phyloP scores from a whole-genome alignment of 2,329 filamentous ascomycete species.

The Orbilia ellipsospora region DNA sequence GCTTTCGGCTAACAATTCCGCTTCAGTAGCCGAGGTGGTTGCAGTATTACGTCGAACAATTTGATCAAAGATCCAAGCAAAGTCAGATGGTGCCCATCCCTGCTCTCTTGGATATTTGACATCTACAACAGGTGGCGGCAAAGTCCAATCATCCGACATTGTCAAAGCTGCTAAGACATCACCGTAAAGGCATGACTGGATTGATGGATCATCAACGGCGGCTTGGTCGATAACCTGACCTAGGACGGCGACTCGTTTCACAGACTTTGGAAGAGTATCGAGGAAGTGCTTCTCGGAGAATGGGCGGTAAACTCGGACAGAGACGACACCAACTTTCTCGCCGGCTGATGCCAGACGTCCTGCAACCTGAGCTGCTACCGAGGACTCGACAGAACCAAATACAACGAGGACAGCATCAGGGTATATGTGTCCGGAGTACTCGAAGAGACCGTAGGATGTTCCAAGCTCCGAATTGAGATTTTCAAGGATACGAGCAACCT shows the following conservation, averaged over 20 bases:
- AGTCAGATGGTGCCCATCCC: conserved; percentile 69
- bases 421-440: conserved; percentile 86
- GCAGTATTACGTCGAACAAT: conserved; percentile 63
- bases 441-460: conserved; percentile 90
- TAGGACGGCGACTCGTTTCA: conserved; percentile 81
- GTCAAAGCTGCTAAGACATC: conserved; percentile 87
- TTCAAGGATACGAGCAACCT: conserved; percentile 75
- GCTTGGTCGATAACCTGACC: conserved; percentile 84
- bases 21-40: conserved; percentile 61
- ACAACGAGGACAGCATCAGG: conserved; percentile 87
- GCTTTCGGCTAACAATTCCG: conserved; percentile 66
- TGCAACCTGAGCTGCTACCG: conserved; percentile 84
- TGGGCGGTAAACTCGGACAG: conserved; percentile 91
- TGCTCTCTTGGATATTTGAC: conserved; percentile 87
- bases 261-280: conserved; percentile 78
- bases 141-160: conserved; percentile 76
- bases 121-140: conserved; percentile 76
- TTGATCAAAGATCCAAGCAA: conserved; percentile 66
- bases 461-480: conserved; percentile 90
- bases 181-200: conserved; percentile 88
- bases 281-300: conserved; percentile 96
- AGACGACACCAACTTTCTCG: conserved; percentile 84
- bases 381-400: conserved; percentile 91
- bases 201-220: conserved; percentile 77
- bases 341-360: conserved; percentile 77